Evolutionary conservation across 2,329 filamentous ascomycete species (phyloP), one percentile per base, ranked within the genome.

Genomic region (Achaetomium macrosporum): DNA sequence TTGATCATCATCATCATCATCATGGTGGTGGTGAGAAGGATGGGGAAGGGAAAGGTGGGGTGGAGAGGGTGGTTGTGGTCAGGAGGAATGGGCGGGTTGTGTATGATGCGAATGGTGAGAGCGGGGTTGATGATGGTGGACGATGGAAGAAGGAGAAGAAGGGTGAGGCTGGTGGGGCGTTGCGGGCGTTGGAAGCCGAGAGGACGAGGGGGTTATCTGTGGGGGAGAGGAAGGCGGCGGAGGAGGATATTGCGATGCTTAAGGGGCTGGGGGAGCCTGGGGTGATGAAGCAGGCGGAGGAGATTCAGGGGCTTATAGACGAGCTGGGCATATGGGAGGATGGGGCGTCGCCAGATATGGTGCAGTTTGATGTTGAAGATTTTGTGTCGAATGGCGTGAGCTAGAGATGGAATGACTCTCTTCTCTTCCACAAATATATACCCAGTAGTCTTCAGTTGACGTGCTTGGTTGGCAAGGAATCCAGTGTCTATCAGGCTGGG

Each of bases 161-260:
- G 25, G 33, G 40, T 2, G 19, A 45, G n/a, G n/a, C n/a, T 11
- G 36, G 25, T 1, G 53, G 39, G 9, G 57, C 53, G 30, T n/a
- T 44, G 12, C 39, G 11, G 43, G 53, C 49, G 35, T 40, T 62
- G 42, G 50, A 57, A 35, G n/a, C 31, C 16, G 59, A 61, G 40
- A 43, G 59, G 39, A 37, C 16, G 20, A 48, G 59, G 44, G 25
- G 4, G 19, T 35, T 62, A 39, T 47, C 56, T 3, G n/a, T 1
- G 6, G 56, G 54, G 11, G 60, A 62, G 33, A 30, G 25, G 43
- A 15, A 36, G 47, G 46, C 37, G n/a, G 51, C 52, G 8, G 42
- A 48, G 19, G 40, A 42, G 36, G 56, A 59, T 50, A 25, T 62
- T 1, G 43, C 42, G 3, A 42, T 54, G 40, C 31, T 62, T 11